Percentiles rank a stretch among this genome's conserved stretches.
Evolutionary conservation across 129 eudicot species (phyloP).

Genomic region (Flaveria bidentis): DNA sequence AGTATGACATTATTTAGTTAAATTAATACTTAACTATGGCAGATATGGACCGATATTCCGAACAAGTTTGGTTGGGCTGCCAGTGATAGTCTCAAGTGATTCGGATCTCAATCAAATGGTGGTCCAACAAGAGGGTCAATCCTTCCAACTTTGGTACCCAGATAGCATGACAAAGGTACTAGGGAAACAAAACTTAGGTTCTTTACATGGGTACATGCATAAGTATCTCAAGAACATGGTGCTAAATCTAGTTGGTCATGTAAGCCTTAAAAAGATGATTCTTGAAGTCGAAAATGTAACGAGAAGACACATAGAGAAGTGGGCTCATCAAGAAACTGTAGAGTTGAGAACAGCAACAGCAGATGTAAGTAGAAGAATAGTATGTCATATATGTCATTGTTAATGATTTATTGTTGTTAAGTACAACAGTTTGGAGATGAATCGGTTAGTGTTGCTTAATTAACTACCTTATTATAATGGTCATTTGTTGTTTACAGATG

Average conservation of each 20-base stretch:
- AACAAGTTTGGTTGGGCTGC: constrained; percentile 71
- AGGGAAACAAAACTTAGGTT: constrained; percentile 66
- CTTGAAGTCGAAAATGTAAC: constrained; percentile 60
- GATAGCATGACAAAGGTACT: constrained; percentile 62
- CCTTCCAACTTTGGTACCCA: constrained; percentile 81
- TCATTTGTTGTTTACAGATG: constrained; percentile 48
- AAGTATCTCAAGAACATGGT: constrained; percentile 90
- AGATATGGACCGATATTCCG: constrained; percentile 78
- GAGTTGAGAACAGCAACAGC: constrained; percentile 65
- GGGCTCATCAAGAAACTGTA: constrained; percentile 50
- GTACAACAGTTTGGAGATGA: neutral
- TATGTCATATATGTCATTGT: no score
- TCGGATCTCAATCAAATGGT: constrained; percentile 65
- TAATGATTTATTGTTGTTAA: neutral
- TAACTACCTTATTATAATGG: neutral
- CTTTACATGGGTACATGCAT: constrained; percentile 75
- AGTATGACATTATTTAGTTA: neutral
- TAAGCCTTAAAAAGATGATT: constrained; percentile 68
- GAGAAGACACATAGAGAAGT: constrained; percentile 40
- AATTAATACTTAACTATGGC: constrained; percentile 10
- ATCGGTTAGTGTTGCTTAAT: neutral
- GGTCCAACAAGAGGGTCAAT: constrained; percentile 73
- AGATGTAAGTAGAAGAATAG: constrained; percentile 41
- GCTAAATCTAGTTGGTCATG: constrained; percentile 63
- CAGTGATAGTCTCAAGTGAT: constrained; percentile 71